phyloP scores from a whole-genome alignment of 192 early-diverging fungal species.

The Globomyces pollinis-pini region DNA sequence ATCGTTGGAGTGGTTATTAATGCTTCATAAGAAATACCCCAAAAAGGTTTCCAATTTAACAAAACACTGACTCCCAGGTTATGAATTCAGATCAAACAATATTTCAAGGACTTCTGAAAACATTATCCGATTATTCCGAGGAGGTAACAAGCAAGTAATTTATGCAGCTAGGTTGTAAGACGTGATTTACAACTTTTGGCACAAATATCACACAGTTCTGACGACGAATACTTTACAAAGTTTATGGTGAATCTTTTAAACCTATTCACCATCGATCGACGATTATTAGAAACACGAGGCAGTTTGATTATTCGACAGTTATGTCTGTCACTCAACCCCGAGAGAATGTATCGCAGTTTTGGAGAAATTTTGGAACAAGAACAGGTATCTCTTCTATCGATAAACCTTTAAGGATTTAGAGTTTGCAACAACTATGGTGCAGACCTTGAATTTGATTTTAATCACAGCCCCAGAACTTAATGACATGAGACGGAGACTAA shows the following conservation, averaged over 20 bases:
- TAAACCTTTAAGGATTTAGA: constrained; percentile 66
- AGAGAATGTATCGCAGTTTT: constrained; percentile 82
- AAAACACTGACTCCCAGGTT: too few species aligned
- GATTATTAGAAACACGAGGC: constrained; percentile 81
- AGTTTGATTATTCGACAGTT: constrained; percentile 90
- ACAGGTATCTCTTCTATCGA: constrained; percentile 44
- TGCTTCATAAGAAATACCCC: constrained; percentile 90
- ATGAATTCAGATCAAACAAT: constrained; percentile 81
- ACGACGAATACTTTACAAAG: constrained; percentile 73
- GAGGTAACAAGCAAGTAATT: too few species aligned
- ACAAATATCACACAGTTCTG: constrained; percentile 82
- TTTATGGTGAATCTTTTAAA: constrained; percentile 88
- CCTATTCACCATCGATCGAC: constrained; percentile 82
- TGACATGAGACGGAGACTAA: constrained; percentile 70
- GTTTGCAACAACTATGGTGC: constrained; percentile 95
- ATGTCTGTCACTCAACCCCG: constrained; percentile 82
- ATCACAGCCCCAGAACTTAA: constrained; percentile 89
- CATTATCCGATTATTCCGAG: constrained; percentile 87
- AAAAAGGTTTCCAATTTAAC: too few species aligned
- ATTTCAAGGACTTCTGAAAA: constrained; percentile 81
- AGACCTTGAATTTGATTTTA: constrained; percentile 93
- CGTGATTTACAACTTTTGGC: constrained; percentile 89
- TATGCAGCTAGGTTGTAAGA: too few species aligned
- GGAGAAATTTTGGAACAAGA: constrained; percentile 81
- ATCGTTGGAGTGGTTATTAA: constrained; percentile 92